phyloP scores from a whole-genome alignment of 2,329 filamentous ascomycete genomes.

The Chalaropsis thielavioides region DNA sequence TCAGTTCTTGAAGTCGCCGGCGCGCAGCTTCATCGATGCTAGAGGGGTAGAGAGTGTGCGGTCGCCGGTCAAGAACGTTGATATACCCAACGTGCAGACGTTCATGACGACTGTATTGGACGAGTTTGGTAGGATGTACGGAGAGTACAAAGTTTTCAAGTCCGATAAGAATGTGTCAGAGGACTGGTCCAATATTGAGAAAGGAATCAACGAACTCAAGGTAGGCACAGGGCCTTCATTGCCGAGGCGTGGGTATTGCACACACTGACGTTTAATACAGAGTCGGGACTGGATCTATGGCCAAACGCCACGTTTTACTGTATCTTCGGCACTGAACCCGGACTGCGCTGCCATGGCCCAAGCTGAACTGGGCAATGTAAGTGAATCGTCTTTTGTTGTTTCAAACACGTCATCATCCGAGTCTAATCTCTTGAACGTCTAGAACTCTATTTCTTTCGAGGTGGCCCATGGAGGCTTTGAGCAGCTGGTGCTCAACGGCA shows the following conservation, averaged over 20 bases:
- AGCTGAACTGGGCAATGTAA: slow-evolving; percentile 33
- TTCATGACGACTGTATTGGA: slow-evolving; percentile 43
- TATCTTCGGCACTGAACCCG: slow-evolving; percentile 46
- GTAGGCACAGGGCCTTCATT: slow-evolving; percentile 27
- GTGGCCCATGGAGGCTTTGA: slow-evolving; percentile 28
- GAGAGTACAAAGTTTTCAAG: slow-evolving; percentile 30
- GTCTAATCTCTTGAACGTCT: neutral
- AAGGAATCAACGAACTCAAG: slow-evolving; percentile 48
- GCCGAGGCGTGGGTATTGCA: neutral
- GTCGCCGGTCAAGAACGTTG: slow-evolving; percentile 69
- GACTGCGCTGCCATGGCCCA: slow-evolving; percentile 44
- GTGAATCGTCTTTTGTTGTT: slow-evolving; percentile 12
- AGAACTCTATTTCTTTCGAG: slow-evolving; percentile 25
- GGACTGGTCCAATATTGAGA: slow-evolving; percentile 36
- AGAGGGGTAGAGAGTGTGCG: slow-evolving; percentile 85
- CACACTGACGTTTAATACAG: slow-evolving; percentile 27
- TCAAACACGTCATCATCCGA: neutral
- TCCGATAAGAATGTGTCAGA: slow-evolving; percentile 35
- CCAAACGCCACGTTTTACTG: slow-evolving; percentile 73
- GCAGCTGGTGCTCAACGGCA: slow-evolving; percentile 23
- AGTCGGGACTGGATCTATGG: slow-evolving; percentile 63
- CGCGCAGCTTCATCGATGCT: slow-evolving; percentile 59
- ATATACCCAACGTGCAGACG: slow-evolving; percentile 30
- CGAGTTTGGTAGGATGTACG: slow-evolving; percentile 57
- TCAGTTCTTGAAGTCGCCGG: slow-evolving; percentile 61